Percentiles rank a stretch among this genome's conserved stretches.
Conservation (phyloP, 495 filamentous ascomycete genomes). For the Annulohypoxylon maeteangense region DNA sequence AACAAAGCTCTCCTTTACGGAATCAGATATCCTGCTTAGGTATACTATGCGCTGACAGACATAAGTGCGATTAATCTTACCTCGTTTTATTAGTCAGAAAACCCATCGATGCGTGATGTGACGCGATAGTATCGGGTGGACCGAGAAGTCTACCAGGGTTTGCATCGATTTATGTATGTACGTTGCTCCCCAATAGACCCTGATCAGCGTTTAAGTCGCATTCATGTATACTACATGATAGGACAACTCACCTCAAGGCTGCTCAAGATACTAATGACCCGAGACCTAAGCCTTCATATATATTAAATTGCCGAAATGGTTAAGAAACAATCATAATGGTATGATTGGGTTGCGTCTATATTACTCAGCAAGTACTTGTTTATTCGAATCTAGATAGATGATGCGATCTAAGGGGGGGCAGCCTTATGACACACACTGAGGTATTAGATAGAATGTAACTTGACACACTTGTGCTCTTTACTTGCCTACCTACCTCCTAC, state of each 20-base stretch:
- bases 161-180: background rate
- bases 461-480: background rate
- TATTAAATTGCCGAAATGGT: background rate
- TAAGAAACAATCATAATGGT: background rate
- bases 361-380: too few species aligned
- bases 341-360: background rate
- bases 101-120: background rate
- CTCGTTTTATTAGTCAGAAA: background rate
- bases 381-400: background rate
- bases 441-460: too few species aligned
- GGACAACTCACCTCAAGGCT: background rate
- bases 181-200: background rate
- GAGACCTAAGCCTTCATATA: background rate
- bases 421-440: background rate
- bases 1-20: too few species aligned
- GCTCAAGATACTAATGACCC: background rate
- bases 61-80: background rate
- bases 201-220: background rate
- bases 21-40: background rate
- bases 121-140: conserved; percentile 3
- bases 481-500: background rate
- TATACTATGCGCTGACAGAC: background rate
- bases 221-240: background rate
- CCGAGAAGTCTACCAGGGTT: background rate
- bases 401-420: background rate